phyloP scores from a whole-genome alignment of 768 basidiomycete species.

The Tylopilus felleus region DNA sequence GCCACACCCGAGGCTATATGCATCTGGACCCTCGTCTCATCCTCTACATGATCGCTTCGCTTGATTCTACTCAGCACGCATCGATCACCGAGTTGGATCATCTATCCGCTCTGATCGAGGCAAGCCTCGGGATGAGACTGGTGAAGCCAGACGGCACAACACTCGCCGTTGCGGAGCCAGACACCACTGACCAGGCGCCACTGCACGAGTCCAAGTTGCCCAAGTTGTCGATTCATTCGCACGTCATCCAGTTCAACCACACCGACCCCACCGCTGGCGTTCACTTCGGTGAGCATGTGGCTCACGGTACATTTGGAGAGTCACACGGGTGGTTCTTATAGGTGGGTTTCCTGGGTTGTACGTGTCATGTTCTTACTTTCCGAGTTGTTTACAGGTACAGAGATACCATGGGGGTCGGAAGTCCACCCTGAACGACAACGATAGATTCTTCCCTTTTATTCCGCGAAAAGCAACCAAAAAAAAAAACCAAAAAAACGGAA shows the following conservation, averaged over 20 bases:
- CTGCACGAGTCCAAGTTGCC: slow-evolving; percentile 9
- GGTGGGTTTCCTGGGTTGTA: not conserved
- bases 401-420: too few species aligned
- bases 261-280: not conserved
- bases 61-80: not conserved
- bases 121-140: slow-evolving; percentile 10
- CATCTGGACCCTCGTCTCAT: slow-evolving; percentile 12
- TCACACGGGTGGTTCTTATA: not conserved
- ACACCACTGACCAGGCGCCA: not conserved
- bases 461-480: too few species aligned
- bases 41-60: slow-evolving; percentile 5
- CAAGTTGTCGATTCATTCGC: slow-evolving; percentile 14
- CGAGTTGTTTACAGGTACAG: not conserved
- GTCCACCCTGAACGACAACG: too few species aligned
- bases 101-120: not conserved
- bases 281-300: not conserved
- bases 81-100: slow-evolving; percentile 3
- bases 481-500: too few species aligned
- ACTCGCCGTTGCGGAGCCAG: slow-evolving; percentile 6
- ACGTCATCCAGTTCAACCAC: not conserved
- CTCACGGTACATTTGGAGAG: slow-evolving; percentile 2
- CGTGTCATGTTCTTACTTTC: not conserved
- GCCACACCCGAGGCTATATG: slow-evolving; percentile 14
- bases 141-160: slow-evolving; percentile 10
- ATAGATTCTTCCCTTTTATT: too few species aligned